Percentiles rank a stretch among this genome's conserved stretches.
These are phyloP conservation scores for Wickerhamiella parazyma DNA, from an alignment of 805 yeast species.

Conservation along the genomic window DNA sequence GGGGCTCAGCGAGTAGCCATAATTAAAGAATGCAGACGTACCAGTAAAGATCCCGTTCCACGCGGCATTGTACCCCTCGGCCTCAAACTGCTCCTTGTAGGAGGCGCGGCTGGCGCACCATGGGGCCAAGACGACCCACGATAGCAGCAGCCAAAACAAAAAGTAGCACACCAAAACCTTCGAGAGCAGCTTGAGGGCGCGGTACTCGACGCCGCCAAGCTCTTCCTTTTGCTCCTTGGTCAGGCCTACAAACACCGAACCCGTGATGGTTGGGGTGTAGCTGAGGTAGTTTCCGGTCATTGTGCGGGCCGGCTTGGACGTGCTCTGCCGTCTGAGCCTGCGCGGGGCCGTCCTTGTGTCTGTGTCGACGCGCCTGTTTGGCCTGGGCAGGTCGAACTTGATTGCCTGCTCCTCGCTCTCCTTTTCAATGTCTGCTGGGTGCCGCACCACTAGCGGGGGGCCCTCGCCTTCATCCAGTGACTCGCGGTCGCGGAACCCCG, in stretches of 20 bases:
- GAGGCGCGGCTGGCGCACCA: conserved; percentile 32
- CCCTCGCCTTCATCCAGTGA: conserved; percentile 41
- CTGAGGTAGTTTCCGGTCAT: conserved; percentile 49
- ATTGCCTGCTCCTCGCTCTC: conserved; percentile 13
- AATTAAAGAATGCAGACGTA: conserved; percentile 67
- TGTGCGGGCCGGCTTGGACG: conserved; percentile 3
- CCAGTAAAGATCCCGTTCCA: conserved; percentile 94
- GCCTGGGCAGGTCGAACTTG: conserved; percentile 4
- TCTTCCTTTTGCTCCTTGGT: conserved; percentile 81
- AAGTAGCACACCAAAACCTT: conserved; percentile 50
- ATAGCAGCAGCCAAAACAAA: conserved; percentile 57
- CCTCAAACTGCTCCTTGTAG: conserved; percentile 27
- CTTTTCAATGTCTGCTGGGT: conserved; percentile 58
- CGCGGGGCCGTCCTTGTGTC: not conserved
- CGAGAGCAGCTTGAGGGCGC: conserved; percentile 61
- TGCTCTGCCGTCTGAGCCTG: not conserved
- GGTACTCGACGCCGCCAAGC: conserved; percentile 92
- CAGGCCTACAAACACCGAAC: conserved; percentile 78
- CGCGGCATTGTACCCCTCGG: conserved; percentile 52
- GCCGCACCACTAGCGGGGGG: conserved; percentile 61
- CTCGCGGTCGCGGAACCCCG: conserved; percentile 4
- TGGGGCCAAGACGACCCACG: conserved; percentile 33
- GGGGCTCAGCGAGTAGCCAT: conserved; percentile 72
- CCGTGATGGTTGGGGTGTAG: conserved; percentile 81
- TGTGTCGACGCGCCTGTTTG: not conserved